Conservation (phyloP, 176 grass and related monocot genomes). For the Musa acuminata region DNA sequence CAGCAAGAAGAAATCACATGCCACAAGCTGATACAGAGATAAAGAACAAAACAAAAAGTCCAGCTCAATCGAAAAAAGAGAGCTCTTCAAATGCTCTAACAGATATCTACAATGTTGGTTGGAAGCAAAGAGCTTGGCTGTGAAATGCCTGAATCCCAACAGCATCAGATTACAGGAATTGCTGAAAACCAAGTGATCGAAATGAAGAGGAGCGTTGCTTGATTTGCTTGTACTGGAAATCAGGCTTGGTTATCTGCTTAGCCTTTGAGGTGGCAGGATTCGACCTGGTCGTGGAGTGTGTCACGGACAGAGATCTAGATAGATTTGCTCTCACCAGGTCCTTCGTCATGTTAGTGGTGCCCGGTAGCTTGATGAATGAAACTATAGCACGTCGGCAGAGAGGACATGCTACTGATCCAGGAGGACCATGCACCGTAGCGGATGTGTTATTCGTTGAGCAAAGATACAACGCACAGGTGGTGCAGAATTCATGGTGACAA, state of each 20-base stretch:
- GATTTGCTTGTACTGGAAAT: slow-evolving; percentile 29
- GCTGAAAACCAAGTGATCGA: slow-evolving; percentile 38
- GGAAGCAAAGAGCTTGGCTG: not conserved
- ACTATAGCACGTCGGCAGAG: slow-evolving; percentile 65
- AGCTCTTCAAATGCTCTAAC: not conserved
- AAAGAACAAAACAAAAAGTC: not conserved
- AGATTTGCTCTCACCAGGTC: slow-evolving; percentile 46
- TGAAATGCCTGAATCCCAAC: not conserved
- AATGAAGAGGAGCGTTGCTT: slow-evolving; percentile 57
- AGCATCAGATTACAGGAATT: slow-evolving; percentile 20
- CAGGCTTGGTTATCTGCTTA: slow-evolving; percentile 4
- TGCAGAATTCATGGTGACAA: slow-evolving; percentile 95
- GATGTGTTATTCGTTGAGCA: slow-evolving; percentile 61
- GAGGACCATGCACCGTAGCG: slow-evolving; percentile 28
- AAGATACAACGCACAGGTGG: slow-evolving; percentile 82
- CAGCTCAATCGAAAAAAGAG: not conserved
- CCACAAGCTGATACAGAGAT: not conserved
- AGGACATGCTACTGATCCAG: slow-evolving; percentile 81
- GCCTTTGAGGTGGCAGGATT: slow-evolving; percentile 13
- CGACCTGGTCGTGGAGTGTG: slow-evolving; percentile 19
- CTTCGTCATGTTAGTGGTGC: slow-evolving; percentile 46
- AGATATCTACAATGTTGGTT: not conserved
- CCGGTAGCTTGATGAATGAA: slow-evolving; percentile 51
- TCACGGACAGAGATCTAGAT: slow-evolving; percentile 35
- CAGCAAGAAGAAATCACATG: not conserved